phyloP scores from a whole-genome alignment of 1,284 basidiomycete species.

The Marasmius sp. region DNA sequence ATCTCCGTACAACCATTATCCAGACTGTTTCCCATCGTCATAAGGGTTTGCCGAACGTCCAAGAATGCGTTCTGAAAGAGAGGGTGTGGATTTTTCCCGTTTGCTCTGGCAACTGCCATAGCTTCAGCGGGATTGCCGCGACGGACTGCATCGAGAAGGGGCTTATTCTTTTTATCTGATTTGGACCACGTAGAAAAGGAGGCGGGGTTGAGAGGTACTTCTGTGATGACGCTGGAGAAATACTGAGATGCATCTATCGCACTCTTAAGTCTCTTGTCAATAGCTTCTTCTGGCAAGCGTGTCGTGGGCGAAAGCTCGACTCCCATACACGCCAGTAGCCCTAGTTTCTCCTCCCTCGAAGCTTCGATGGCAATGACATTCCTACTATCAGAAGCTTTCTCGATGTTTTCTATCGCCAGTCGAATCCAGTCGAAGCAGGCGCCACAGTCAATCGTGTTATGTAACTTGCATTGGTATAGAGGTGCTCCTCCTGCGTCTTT shows the following conservation, averaged over 20 bases:
- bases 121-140: constrained; percentile 5
- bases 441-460: not conserved
- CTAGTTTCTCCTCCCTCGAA: not conserved
- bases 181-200: constrained; percentile 6
- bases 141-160: not conserved
- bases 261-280: not conserved
- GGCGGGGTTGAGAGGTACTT: constrained; percentile 6
- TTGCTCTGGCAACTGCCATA: not conserved
- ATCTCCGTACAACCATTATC: not conserved
- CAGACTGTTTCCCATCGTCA: constrained; percentile 7
- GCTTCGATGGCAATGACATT: not conserved
- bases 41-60: constrained; percentile 12
- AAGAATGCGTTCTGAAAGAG: constrained; percentile 10
- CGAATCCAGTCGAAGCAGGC: not conserved
- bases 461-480: not conserved
- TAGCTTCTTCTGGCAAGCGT: not conserved
- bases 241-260: not conserved
- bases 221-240: not conserved
- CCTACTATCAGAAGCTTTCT: not conserved
- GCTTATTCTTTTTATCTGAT: not conserved
- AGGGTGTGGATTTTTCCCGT: constrained; percentile 1
- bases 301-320: not conserved
- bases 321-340: not conserved
- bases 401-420: not conserved
- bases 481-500: not conserved